These are phyloP conservation scores for Zygoascus meyerae DNA, from an alignment of 1,139 yeast genomes.

Conservation along the genomic window DNA sequence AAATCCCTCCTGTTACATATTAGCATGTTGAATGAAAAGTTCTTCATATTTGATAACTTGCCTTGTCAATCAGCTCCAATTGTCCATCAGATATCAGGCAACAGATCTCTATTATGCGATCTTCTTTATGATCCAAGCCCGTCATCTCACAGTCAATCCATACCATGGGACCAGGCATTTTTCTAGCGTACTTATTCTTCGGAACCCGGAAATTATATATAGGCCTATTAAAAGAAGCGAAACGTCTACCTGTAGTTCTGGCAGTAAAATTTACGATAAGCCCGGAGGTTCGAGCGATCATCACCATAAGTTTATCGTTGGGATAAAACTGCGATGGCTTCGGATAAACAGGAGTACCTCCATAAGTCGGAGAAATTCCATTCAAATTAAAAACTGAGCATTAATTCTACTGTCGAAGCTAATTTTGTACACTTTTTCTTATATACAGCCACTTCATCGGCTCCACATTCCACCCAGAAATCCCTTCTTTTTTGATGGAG, in stretches of 20 bases:
- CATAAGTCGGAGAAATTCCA: no score
- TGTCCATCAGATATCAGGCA: constrained; percentile 83
- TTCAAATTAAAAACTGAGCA: no score
- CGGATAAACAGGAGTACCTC: no score
- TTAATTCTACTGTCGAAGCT: no score
- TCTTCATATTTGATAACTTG: constrained; percentile 11
- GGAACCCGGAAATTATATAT: no score
- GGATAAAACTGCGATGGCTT: no score
- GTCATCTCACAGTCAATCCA: constrained; percentile 97
- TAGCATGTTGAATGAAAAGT: not conserved
- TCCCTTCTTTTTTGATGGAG: constrained; percentile 14
- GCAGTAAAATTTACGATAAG: no score
- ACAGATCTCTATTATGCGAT: constrained; percentile 85
- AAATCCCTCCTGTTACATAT: constrained; percentile 44
- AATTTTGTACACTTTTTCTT: no score
- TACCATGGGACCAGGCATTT: constrained; percentile 35
- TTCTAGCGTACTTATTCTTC: not conserved
- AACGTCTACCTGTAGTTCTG: no score
- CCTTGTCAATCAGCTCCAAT: constrained; percentile 57
- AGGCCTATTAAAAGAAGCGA: no score
- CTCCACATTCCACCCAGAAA: constrained; percentile 17
- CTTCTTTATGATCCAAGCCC: constrained; percentile 68
- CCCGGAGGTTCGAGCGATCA: no score
- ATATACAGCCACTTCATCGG: not conserved
- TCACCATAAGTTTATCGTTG: no score